These are phyloP conservation scores for Brasenia schreberi DNA, from an alignment of 164 flowering plant species.

Conservation along the genomic window DNA sequence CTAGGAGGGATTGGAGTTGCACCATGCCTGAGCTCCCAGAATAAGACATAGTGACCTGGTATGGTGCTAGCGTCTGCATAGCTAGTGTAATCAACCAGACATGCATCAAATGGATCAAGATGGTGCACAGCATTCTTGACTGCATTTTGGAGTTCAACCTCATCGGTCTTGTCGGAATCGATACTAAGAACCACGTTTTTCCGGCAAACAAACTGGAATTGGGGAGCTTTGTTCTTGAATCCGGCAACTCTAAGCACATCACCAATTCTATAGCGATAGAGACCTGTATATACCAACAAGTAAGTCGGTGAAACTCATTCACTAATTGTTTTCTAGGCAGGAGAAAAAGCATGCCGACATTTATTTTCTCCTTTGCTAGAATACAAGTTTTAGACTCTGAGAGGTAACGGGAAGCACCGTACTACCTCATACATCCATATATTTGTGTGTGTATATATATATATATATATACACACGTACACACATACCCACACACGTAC, in stretches of 20 bases:
- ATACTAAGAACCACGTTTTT: constrained; percentile 91
- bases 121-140: constrained; percentile 63
- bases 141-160: constrained; percentile 86
- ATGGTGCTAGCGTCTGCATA: constrained; percentile 53
- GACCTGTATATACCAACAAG: constrained; percentile 29
- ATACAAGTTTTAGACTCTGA: too few species aligned
- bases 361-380: too few species aligned
- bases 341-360: too few species aligned
- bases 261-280: constrained; percentile 82
- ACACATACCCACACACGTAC: too few species aligned
- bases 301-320: background rate
- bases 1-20: constrained; percentile 65
- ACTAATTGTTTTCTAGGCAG: background rate
- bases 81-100: constrained; percentile 80
- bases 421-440: too few species aligned
- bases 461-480: too few species aligned
- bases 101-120: constrained; percentile 59
- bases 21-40: constrained; percentile 71
- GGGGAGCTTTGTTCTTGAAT: constrained; percentile 96
- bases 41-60: constrained; percentile 92
- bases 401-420: too few species aligned
- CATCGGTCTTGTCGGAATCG: constrained; percentile 91
- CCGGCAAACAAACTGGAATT: constrained; percentile 84
- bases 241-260: constrained; percentile 87
- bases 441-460: too few species aligned